Conservation (phyloP, 768 basidiomycete genomes). For the Rhizopogon roseolus region DNA sequence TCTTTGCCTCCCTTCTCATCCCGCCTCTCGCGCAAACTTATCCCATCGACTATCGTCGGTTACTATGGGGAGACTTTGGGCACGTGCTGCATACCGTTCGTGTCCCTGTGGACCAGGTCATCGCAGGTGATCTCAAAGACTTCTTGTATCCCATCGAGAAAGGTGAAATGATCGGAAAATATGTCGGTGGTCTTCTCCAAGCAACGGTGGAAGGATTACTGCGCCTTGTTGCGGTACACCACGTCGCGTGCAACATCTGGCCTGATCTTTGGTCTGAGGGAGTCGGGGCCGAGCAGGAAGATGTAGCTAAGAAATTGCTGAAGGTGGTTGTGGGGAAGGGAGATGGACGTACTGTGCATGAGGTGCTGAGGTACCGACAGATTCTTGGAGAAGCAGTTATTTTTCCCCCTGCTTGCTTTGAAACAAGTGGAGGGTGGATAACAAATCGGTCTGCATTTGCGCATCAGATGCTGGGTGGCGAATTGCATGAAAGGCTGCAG, state of each 20-base stretch:
- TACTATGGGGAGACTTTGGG: constrained; percentile 77
- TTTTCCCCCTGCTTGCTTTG: constrained; percentile 50
- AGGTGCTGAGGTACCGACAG: constrained; percentile 59
- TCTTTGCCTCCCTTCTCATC: constrained; percentile 73
- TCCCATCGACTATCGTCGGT: constrained; percentile 76
- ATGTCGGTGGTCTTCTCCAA: constrained; percentile 49
- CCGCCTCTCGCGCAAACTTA: constrained; percentile 76
- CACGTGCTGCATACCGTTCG: constrained; percentile 58
- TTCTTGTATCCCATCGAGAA: constrained; percentile 72
- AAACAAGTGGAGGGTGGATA: constrained; percentile 16
- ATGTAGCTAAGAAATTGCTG: constrained; percentile 38
- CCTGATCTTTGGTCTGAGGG: constrained; percentile 41
- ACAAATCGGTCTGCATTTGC: background rate
- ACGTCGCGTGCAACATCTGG: constrained; percentile 76
- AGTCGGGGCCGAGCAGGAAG: constrained; percentile 8
- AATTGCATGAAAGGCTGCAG: background rate
- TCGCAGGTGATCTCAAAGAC: constrained; percentile 49
- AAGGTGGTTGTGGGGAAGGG: constrained; percentile 50
- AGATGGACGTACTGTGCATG: constrained; percentile 37
- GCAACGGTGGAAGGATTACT: constrained; percentile 52
- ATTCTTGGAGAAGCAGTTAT: constrained; percentile 27
- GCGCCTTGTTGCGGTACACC: constrained; percentile 68
- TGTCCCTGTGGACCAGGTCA: constrained; percentile 43
- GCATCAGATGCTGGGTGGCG: background rate
- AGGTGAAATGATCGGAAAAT: constrained; percentile 55